Evolutionary conservation across 2,329 filamentous ascomycete genomes (phyloP), one percentile per base, ranked within the genome.

Genomic region (Zasmidium angulare): DNA sequence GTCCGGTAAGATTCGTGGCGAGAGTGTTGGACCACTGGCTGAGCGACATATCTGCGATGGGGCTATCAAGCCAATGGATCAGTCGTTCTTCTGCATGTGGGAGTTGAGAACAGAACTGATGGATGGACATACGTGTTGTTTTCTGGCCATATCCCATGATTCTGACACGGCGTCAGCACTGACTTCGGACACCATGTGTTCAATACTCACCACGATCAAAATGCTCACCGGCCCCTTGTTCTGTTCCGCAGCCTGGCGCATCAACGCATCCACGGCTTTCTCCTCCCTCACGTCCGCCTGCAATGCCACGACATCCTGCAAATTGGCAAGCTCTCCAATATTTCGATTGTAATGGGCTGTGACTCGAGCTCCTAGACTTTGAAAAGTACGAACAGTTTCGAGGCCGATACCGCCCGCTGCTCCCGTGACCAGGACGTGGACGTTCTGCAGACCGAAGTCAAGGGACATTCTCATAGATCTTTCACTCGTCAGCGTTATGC

Each of bases 291-390:
- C 66, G 61, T 76, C 72, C 47, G 72, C 69, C 52, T 70, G 68
- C 1, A 72, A 11, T 0, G 63, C n/a, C 1, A 67, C 62, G 19
- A 70, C 54, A 31, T 61, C 61, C 11, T 66, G 21, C n/a, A 71
- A 46, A 2, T 66, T 63, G 23, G 65, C 53, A 6, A 78, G 71
- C 54, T 76, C 75, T 12, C 68, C 66, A 46, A 67, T 55, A 53
- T 75, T 70, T 22, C 75, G 53, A 22, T 63, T 62, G 69, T 77
- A 76, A 43, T 77, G 66, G 2, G 76, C 72, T n/a, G 75, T 76
- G n/a, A 77, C 73, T 23, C 74, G 69, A 52, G 76, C 74, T 57
- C 74, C 74, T 3, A 70, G 63, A 26, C 64, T 53, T 22, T 47
- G 60, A 67, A 73, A 67, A 70, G 47, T 76, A 63, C 21, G 74